Base-by-base conservation (phyloP, 768 basidiomycete genomes). In the Cystobasidium ongulense region DNA sequence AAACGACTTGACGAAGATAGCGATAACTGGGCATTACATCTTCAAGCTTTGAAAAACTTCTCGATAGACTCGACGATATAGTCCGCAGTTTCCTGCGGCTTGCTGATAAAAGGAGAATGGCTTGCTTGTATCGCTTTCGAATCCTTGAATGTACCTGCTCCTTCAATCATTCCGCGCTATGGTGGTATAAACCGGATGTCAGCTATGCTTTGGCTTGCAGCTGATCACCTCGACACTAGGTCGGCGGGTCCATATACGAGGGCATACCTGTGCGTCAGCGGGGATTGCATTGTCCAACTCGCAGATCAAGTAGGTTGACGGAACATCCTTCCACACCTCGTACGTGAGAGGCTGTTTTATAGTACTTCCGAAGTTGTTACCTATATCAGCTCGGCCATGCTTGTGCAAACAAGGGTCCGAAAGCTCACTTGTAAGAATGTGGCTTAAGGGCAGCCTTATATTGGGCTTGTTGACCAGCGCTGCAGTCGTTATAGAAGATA, bases 401-500 rank as follows among this genome's bases (percentile, higher is more conserved):
- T 5, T 7, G 4, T 46, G 15, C 31, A 35, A 25, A n/a, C 2
- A 46, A n/a, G 4, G 4, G 43, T 11, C 17, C 15, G 17, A 17
- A 25, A 2, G 36, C 68, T 10, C 35, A 71, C 68, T 61, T 71
- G 68, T 29, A 59, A 25, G 68, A 71, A 54, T 57, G 50, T 2
- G 36, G 68, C 54, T 71, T 59, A 11, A 71, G 68, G 8, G 21
- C 35, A 11, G 25, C 39, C 11, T 35, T 71, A 13, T 27, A 61
- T n/a, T 71, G 21, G 7, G 52, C 41, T 35, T 71, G 68, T n/a
- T 57, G 31, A 27, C 53, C 68, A 15, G 25, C n/a, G 7, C 21
- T 5, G 38, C 52, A 59, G 54, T 71, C 68, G 43, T 54, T 61
- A 31, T 71, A 71, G 53, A 71, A 71, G 68, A 71, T 71, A n/a